These are phyloP conservation scores for Brachypodium distachyon DNA, from an alignment of 202 grass and related monocot genomes.

Conservation along the genomic window DNA sequence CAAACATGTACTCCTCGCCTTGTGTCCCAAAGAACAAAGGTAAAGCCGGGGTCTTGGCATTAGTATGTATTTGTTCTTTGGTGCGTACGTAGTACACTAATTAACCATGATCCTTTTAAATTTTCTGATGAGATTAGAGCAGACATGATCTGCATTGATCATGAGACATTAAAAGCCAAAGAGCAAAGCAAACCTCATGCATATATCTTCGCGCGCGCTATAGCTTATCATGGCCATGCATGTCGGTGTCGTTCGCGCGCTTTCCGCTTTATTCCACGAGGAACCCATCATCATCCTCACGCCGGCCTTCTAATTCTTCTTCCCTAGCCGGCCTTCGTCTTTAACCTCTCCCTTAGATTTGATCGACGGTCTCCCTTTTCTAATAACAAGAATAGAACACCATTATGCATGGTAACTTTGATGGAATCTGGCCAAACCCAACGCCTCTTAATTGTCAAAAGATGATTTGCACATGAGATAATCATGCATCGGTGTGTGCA, in stretches of 20 bases:
- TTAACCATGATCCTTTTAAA: neutral
- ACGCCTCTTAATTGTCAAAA: neutral
- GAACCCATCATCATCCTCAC: constrained; percentile 62
- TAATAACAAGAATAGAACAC: neutral
- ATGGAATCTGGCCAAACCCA: neutral
- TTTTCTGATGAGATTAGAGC: neutral
- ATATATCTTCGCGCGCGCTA: neutral
- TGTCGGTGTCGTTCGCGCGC: constrained; percentile 37
- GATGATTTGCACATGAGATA: constrained; percentile 13
- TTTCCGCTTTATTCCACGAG: constrained; percentile 69
- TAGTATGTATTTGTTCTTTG: neutral
- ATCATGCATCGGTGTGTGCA: constrained; percentile 20
- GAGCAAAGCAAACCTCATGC: constrained; percentile 20
- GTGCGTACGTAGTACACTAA: neutral
- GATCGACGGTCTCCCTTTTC: constrained; percentile 1
- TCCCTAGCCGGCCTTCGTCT: constrained; percentile 4
- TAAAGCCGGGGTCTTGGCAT: neutral
- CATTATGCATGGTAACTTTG: neutral
- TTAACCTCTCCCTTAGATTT: constrained; percentile 16
- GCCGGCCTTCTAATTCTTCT: constrained; percentile 23
- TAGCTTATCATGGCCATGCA: constrained; percentile 24
- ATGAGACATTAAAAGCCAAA: constrained; percentile 36
- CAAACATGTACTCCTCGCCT: constrained; percentile 18
- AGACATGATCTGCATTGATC: constrained; percentile 48
- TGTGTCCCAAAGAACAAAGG: neutral